Base-by-base conservation (phyloP, 2,329 filamentous ascomycete species). In the Stenocarpella maydis region DNA sequence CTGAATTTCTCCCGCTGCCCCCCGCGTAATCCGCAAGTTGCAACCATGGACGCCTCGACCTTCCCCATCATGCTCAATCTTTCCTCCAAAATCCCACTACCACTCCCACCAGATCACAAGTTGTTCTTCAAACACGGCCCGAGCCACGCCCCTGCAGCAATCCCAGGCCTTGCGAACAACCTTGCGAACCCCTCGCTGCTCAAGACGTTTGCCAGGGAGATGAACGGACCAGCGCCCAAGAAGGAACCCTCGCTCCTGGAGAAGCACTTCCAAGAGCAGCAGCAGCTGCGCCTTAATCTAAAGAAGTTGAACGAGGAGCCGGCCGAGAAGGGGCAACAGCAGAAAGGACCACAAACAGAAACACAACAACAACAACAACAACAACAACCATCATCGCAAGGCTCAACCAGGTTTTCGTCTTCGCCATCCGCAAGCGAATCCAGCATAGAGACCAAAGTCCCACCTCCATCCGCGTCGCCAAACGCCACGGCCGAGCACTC, bases 61-160 rank as follows among this genome's bases (percentile, higher is more conserved):
- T 63, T 69, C 37, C 67, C 69, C 54, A 67, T 69, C 28, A 69
- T 71, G 69, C 19, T 71, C 50, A 68, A 68, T 37, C 43, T 69
- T 45, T 47, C 64, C 52, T 64, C 77, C 65, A 77, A 80, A 34
- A 75, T 78, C 17, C 80, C 80, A 47, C 77, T 81, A 54, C 81
- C 81, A 8, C 81, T 80, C 61, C 80, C 81, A 8, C 80, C 80
- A 41, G 80, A 82, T 43, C 76, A 79, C 66, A 76, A 77, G 45
- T 74, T 76, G 5, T 81, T 82, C 69, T 71, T 74, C 73, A 64
- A 73, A 71, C 49, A 67, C 39, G 7, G 49, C 14, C 43, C 67
- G 63, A 71, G 47, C 21, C 69, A 69, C 49, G 41, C 24, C 63
- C 55, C 63, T 37, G 49, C 54, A 34, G 54, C 49, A 7, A 39